phyloP scores from a whole-genome alignment of 441 rosid genomes.

The Erysimum pusillum region DNA sequence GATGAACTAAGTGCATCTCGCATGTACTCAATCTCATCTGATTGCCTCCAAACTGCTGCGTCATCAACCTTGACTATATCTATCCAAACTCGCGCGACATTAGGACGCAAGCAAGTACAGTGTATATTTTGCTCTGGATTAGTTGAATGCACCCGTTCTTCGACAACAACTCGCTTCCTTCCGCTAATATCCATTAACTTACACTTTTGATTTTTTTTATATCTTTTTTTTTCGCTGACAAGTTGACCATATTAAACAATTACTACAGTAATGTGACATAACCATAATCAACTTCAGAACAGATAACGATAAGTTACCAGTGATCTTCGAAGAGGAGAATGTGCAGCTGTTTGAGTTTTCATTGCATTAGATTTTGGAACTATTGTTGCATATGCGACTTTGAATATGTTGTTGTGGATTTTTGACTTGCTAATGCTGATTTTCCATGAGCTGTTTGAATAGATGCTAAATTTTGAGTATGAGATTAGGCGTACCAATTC shows the following conservation, averaged over 20 bases:
- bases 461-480: background rate
- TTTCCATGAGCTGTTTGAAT: background rate
- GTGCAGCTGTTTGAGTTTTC: too few species aligned
- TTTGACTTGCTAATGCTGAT: too few species aligned
- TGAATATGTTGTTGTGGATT: too few species aligned
- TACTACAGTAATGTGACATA: too few species aligned
- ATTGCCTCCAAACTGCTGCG: background rate
- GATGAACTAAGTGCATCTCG: slow-evolving; percentile 12
- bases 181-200: background rate
- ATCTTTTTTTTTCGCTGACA: background rate
- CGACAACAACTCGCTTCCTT: background rate
- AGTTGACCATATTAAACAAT: background rate
- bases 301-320: too few species aligned
- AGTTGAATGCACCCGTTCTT: background rate
- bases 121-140: background rate
- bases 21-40: slow-evolving; percentile 1
- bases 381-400: too few species aligned
- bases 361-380: too few species aligned
- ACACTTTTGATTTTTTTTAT: background rate
- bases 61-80: background rate
- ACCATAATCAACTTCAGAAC: too few species aligned
- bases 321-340: too few species aligned
- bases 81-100: background rate
- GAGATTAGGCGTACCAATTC: background rate
- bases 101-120: background rate